Evolutionary conservation across 345 rosid genomes (phyloP).

Genomic region (Euclidium syriacum): DNA sequence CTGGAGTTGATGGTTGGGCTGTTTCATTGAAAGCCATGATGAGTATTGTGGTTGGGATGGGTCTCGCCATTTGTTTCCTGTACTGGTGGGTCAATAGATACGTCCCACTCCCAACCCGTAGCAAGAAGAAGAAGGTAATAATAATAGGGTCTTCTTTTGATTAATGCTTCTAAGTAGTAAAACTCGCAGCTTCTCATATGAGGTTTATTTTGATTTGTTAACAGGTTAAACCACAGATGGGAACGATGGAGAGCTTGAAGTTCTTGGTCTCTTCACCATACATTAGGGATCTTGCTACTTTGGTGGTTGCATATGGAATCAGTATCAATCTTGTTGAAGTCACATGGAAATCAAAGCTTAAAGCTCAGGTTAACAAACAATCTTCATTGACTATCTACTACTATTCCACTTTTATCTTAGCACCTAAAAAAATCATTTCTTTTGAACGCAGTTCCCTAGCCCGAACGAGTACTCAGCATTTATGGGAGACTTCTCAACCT

Average conservation of each 20-base stretch:
- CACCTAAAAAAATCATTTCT: conserved; percentile 6
- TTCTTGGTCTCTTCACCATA: conserved; percentile 86
- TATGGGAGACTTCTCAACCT: conserved; percentile 98
- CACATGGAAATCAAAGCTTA: conserved; percentile 98
- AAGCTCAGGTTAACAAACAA: conserved; percentile 85
- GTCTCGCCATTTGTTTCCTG: conserved; percentile 66
- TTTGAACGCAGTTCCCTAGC: conserved; percentile 70
- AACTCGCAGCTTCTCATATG: neutral
- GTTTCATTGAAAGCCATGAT: conserved; percentile 90
- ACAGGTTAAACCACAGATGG: conserved; percentile 90
- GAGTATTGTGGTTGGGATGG: conserved; percentile 92
- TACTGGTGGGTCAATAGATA: conserved; percentile 93
- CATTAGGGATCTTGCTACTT: conserved; percentile 88
- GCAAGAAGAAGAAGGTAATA: conserved; percentile 94
- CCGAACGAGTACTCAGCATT: conserved; percentile 96
- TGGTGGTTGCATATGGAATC: conserved; percentile 98
- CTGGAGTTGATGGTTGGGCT: conserved; percentile 99
- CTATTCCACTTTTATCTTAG: neutral
- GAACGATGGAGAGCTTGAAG: conserved; percentile 95
- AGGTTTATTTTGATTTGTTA: neutral
- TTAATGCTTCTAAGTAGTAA: neutral
- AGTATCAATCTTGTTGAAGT: conserved; percentile 98
- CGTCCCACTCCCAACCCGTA: conserved; percentile 80
- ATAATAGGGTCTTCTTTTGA: no score
- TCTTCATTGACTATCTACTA: neutral